These are phyloP conservation scores for Phytophthora sp. DNA, from an alignment of 352 stramenopile genomes.

Conservation along the genomic window DNA sequence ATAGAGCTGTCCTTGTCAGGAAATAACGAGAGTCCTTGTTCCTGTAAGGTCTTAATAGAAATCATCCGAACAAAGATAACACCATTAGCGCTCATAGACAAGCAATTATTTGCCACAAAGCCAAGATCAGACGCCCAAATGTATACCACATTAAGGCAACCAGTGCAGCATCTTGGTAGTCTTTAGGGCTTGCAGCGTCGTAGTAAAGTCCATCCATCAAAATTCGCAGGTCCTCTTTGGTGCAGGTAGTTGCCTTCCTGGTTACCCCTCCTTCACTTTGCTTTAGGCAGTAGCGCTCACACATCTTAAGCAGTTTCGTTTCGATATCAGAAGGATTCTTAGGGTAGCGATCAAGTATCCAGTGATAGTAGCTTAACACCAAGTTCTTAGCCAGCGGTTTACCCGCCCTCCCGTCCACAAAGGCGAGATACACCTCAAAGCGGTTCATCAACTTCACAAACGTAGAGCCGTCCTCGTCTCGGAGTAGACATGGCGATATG, in stretches of 20 bases:
- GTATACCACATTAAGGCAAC: conserved; percentile 26
- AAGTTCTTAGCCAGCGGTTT: conserved; percentile 12
- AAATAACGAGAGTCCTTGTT: conserved; percentile 9
- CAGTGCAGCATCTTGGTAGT: conserved; percentile 35
- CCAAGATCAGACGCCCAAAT: conserved; percentile 21
- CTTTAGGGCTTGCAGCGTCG: neutral
- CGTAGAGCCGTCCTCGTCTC: neutral
- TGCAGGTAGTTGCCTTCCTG: conserved; percentile 25
- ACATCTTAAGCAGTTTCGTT: conserved; percentile 14
- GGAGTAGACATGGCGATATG: conserved; percentile 9
- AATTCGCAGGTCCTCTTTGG: conserved; percentile 19
- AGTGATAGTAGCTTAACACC: conserved; percentile 28
- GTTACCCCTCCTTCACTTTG: neutral
- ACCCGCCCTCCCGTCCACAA: neutral
- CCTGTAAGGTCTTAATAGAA: conserved; percentile 2
- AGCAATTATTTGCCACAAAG: conserved; percentile 18
- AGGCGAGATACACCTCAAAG: conserved; percentile 16
- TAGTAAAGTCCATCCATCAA: conserved; percentile 25
- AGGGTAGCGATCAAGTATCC: conserved; percentile 21
- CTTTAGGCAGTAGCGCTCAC: conserved; percentile 25
- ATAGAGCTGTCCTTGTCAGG: conserved; percentile 13
- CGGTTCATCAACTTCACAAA: conserved; percentile 26
- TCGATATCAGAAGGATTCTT: conserved; percentile 10
- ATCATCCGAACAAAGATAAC: conserved; percentile 23
- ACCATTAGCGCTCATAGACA: conserved; percentile 7